Conservation (phyloP, 2,329 filamentous ascomycete species). For the Thelonectria discophora region DNA sequence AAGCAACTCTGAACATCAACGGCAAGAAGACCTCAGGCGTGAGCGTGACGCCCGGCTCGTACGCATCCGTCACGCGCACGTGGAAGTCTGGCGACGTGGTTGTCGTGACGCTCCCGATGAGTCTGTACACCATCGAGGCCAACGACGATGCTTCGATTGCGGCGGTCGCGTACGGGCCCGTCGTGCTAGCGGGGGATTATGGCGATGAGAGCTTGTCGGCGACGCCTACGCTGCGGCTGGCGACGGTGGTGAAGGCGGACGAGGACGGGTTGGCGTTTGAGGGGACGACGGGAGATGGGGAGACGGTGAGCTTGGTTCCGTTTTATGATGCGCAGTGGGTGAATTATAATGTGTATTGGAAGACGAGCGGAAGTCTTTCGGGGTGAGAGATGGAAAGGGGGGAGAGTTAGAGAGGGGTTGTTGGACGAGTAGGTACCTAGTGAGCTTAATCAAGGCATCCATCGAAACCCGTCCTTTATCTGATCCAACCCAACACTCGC, state of each 20-base stretch:
- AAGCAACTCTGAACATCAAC: slow-evolving; percentile 54
- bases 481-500: too few species aligned
- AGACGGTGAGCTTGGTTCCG: slow-evolving; percentile 46
- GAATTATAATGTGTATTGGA: slow-evolving; percentile 56
- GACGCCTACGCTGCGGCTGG: slow-evolving; percentile 45
- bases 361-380: slow-evolving; percentile 23
- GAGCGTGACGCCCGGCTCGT: slow-evolving; percentile 47
- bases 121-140: slow-evolving; percentile 52
- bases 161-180: slow-evolving; percentile 58
- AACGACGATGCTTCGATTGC: slow-evolving; percentile 56
- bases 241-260: slow-evolving; percentile 39
- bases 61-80: slow-evolving; percentile 50
- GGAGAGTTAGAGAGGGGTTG: too few species aligned
- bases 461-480: too few species aligned
- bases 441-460: too few species aligned
- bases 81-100: slow-evolving; percentile 57
- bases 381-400: not conserved
- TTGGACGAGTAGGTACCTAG: too few species aligned
- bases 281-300: slow-evolving; percentile 42
- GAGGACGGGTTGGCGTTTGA: slow-evolving; percentile 44
- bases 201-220: slow-evolving; percentile 42
- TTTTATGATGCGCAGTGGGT: slow-evolving; percentile 54
- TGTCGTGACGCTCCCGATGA: slow-evolving; percentile 56
- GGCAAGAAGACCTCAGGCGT: slow-evolving; percentile 44
- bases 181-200: slow-evolving; percentile 57